Percentiles rank a stretch among this genome's conserved stretches.
phyloP scores from a whole-genome alignment of 2,329 filamentous ascomycete genomes.

The Chrysoporthe deuterocubensis region DNA sequence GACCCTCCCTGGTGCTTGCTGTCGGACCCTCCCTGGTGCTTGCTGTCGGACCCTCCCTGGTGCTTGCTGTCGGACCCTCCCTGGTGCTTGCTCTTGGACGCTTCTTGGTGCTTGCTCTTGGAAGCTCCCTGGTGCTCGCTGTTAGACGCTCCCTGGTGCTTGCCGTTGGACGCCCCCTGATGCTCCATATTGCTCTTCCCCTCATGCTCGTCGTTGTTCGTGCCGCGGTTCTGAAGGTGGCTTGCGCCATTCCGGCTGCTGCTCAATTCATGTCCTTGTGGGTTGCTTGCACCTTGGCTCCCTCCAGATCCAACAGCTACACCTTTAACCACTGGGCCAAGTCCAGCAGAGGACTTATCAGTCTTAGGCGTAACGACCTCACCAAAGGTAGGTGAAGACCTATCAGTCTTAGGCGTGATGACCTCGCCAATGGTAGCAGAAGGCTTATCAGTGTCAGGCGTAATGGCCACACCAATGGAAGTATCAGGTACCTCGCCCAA shows the following conservation, averaged over 20 bases:
- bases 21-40: background rate
- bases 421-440: background rate
- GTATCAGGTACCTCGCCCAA: too few species aligned
- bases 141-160: background rate
- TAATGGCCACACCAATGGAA: too few species aligned
- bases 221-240: background rate
- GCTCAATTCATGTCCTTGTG: background rate
- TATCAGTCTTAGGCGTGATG: background rate
- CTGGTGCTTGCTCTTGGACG: background rate
- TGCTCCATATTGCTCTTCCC: background rate
- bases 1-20: background rate
- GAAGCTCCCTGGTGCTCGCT: background rate
- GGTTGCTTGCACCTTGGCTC: background rate
- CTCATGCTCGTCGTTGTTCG: background rate
- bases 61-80: background rate
- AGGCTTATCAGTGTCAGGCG: too few species aligned
- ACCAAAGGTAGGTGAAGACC: background rate
- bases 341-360: background rate
- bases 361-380: background rate
- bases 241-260: background rate
- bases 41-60: background rate
- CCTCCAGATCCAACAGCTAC: background rate
- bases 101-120: background rate
- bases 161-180: background rate
- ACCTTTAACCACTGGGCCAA: background rate